Percentiles rank a stretch among this genome's conserved stretches.
phyloP scores from a whole-genome alignment of 805 yeast species.

The Scheffersomyces lignosus region DNA sequence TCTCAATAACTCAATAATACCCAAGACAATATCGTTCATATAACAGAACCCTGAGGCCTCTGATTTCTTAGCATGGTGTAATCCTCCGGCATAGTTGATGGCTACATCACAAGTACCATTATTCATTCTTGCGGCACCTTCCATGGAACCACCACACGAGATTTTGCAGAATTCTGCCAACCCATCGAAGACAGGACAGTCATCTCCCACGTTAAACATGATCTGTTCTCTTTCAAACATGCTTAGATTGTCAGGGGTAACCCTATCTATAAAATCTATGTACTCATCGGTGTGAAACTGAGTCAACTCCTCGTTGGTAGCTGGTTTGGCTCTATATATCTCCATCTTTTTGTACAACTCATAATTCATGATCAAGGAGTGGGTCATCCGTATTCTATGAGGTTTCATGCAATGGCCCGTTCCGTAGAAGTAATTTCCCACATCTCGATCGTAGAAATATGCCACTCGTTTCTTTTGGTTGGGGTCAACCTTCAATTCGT shows the following conservation, averaged over 20 bases:
- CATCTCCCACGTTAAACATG: constrained; percentile 27
- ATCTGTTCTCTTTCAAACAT: constrained; percentile 26
- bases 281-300: constrained; percentile 24
- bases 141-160: constrained; percentile 29
- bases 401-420: constrained; percentile 33
- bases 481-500: constrained; percentile 25
- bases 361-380: constrained; percentile 28
- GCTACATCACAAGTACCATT: constrained; percentile 27
- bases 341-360: constrained; percentile 30
- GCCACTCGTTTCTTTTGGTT: constrained; percentile 23
- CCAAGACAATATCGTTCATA: constrained; percentile 27
- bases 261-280: constrained; percentile 18
- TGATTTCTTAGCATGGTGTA: constrained; percentile 28
- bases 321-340: constrained; percentile 29
- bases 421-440: constrained; percentile 30
- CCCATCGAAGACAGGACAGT: constrained; percentile 28
- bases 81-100: constrained; percentile 28
- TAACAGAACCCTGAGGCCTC: constrained; percentile 29
- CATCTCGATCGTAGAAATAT: constrained; percentile 28
- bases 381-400: constrained; percentile 30
- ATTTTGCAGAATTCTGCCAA: constrained; percentile 26
- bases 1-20: constrained; percentile 26
- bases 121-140: constrained; percentile 27
- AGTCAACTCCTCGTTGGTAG: constrained; percentile 26
- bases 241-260: constrained; percentile 26